Conservation (phyloP, 306 rosid species). For the Cicer judaicum region DNA sequence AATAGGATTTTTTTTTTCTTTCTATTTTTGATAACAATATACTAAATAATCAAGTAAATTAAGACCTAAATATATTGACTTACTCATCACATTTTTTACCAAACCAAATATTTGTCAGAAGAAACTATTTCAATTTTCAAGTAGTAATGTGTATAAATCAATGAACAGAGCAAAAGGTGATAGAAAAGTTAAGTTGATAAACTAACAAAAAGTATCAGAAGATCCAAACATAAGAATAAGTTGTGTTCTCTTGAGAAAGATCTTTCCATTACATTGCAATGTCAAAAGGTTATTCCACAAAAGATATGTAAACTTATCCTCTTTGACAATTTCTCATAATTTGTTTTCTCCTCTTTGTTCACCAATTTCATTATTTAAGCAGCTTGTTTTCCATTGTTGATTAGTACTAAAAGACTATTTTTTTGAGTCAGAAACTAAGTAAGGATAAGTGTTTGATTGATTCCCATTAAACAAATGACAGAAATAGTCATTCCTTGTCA, state of each 20-base stretch:
- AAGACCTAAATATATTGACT: background rate
- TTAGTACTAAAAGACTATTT: background rate
- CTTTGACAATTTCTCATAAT: background rate
- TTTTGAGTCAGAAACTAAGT: constrained; percentile 1
- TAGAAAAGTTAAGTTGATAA: background rate
- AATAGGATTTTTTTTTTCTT: background rate
- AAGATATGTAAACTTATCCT: background rate
- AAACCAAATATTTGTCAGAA: background rate
- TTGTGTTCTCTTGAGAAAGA: background rate
- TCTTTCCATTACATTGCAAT: background rate
- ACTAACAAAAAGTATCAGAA: background rate
- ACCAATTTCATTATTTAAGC: background rate
- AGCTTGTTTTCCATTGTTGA: background rate
- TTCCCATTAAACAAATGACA: background rate
- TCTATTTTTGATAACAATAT: background rate
- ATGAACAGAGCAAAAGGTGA: background rate
- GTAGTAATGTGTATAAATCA: background rate
- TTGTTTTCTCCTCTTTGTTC: background rate
- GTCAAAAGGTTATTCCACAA: background rate
- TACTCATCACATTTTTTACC: background rate
- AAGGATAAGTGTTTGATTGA: background rate
- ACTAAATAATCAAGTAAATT: background rate
- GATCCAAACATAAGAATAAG: background rate
- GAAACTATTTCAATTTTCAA: background rate
- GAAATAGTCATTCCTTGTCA: background rate